Base-by-base conservation (phyloP, 805 yeast species). In the Wickerhamiella azymoides region DNA sequence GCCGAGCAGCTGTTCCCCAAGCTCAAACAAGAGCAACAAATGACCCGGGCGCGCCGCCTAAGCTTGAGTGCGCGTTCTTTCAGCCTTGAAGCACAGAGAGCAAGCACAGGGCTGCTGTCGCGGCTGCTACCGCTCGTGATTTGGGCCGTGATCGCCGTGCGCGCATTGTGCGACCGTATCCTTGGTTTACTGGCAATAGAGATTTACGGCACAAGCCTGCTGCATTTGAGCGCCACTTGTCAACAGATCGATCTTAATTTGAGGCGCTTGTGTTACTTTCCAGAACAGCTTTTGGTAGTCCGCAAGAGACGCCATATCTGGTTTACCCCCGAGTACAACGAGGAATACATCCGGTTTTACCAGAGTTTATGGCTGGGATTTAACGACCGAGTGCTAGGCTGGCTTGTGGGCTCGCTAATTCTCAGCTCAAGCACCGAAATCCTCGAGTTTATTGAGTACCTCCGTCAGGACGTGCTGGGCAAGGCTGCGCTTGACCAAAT, bases 331-430 rank as follows among this genome's bases (percentile, higher is more conserved):
- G 57, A 54, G n/a, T 54, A 61, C 43, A 79, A 67, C 64, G 65
- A 59, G 50, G 73, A 57, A 60, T 72, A 57, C 65, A 73, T 57
- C 68, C 79, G 56, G 74, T 75, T 89, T 50, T 85, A 84, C 66
- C 93, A 93, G 56, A 79, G 88, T 1, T 50, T 88, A 1, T 92
- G 97, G 97, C 66, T 92, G 14, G 79, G 85, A 0, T 61, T 78
- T 4, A 89, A 92, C 60, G 98, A 92, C 60, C 59, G 83, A 6
- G 68, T 88, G 1, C 59, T 88, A 30, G 98, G 98, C 0, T 56
- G 74, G 8, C 67, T 80, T 0, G 50, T 83, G 0, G 71, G 79
- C 0, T 66, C 76, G 10, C 52, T 73, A 1, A 48, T 80, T 3
- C 54, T 63, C 19, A 73, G 67, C 5, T 65, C 64, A 45, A 59